Conservation (phyloP, 2,329 filamentous ascomycete genomes). For the Aureobasidium musti region DNA sequence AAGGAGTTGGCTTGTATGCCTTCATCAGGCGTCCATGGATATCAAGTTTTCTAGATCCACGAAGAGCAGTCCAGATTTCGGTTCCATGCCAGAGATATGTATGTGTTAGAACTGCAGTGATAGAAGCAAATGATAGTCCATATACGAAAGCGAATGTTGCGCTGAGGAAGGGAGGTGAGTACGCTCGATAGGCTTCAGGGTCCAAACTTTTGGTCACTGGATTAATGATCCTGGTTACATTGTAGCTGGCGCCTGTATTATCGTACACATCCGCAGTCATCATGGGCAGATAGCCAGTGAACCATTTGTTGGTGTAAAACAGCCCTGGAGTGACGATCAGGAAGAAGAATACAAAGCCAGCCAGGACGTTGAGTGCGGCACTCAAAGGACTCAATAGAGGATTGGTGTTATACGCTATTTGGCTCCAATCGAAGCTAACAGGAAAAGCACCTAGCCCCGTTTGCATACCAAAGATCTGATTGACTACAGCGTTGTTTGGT, state of each 20-base stretch:
- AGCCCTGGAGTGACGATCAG: slow-evolving; percentile 49
- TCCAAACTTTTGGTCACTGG: slow-evolving; percentile 34
- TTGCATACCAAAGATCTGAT: slow-evolving; percentile 83
- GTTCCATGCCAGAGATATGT: slow-evolving; percentile 42
- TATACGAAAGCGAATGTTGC: slow-evolving; percentile 45
- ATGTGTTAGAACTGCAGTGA: slow-evolving; percentile 44
- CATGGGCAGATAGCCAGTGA: slow-evolving; percentile 83
- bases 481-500: slow-evolving; percentile 79
- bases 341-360: slow-evolving; percentile 48
- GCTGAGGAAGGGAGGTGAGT: slow-evolving; percentile 44
- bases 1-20: slow-evolving; percentile 77
- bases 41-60: slow-evolving; percentile 36
- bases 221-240: slow-evolving; percentile 78
- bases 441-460: slow-evolving; percentile 73
- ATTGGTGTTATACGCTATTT: slow-evolving; percentile 84
- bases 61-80: slow-evolving; percentile 40
- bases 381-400: slow-evolving; percentile 49
- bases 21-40: slow-evolving; percentile 77
- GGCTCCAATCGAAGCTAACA: slow-evolving; percentile 91
- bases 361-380: slow-evolving; percentile 48
- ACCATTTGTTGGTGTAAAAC: slow-evolving; percentile 52
- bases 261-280: slow-evolving; percentile 83
- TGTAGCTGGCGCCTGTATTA: slow-evolving; percentile 76
- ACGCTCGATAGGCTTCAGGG: slow-evolving; percentile 44
- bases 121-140: slow-evolving; percentile 44